Evolutionary conservation across 2,329 filamentous ascomycete genomes (phyloP).

Genomic region (Macrophomina pseudophaseolina): DNA sequence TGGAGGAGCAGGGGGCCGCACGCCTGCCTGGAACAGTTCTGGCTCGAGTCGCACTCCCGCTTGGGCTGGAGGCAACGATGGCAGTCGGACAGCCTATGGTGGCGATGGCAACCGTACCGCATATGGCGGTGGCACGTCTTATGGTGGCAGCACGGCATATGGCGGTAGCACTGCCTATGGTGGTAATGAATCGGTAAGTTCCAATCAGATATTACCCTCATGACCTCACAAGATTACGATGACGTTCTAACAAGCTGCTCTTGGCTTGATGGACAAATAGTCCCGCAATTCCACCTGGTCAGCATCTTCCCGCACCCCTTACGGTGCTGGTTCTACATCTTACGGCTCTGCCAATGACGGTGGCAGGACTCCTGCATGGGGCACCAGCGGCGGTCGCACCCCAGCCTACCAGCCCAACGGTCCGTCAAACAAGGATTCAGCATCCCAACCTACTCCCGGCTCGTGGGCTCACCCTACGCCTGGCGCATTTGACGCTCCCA

Average conservation of each 20-base stretch:
- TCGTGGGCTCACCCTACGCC: slow-evolving; percentile 40
- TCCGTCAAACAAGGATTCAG: slow-evolving; percentile 28
- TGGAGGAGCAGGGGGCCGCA: slow-evolving; percentile 52
- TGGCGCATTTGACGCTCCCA: slow-evolving; percentile 45
- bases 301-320: slow-evolving; percentile 57
- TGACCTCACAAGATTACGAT: not conserved
- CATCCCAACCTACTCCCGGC: slow-evolving; percentile 37
- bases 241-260: slow-evolving; percentile 12
- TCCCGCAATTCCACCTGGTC: slow-evolving; percentile 42
- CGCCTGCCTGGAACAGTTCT: slow-evolving; percentile 38
- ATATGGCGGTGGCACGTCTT: slow-evolving; percentile 58
- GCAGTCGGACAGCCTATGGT: slow-evolving; percentile 50
- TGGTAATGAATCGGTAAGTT: slow-evolving; percentile 44
- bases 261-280: not conserved
- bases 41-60: slow-evolving; percentile 36
- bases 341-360: slow-evolving; percentile 59
- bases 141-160: slow-evolving; percentile 66
- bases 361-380: slow-evolving; percentile 73
- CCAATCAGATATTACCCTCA: not conserved
- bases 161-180: slow-evolving; percentile 55
- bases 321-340: slow-evolving; percentile 68
- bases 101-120: slow-evolving; percentile 46
- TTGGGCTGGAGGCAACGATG: slow-evolving; percentile 43
- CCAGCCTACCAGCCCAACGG: slow-evolving; percentile 42
- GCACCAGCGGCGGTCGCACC: slow-evolving; percentile 38